Conservation (phyloP, 805 yeast genomes). For the Candida nanaspora region DNA sequence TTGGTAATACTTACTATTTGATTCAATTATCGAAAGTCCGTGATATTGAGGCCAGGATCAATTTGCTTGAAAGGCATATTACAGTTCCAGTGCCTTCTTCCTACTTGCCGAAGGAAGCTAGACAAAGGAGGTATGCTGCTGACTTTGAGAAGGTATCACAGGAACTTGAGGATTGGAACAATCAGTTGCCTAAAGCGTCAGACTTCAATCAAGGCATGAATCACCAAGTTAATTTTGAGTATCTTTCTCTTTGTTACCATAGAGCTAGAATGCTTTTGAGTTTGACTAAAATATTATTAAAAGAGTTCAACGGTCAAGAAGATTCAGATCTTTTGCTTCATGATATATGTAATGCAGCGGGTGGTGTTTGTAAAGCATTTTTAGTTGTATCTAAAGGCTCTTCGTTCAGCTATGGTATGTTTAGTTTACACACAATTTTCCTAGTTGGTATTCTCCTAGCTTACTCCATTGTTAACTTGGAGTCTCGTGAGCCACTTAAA, state of each 20-base stretch:
- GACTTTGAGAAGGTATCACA: slow-evolving; percentile 2
- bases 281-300: slow-evolving; percentile 7
- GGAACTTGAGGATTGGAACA: slow-evolving; percentile 8
- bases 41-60: slow-evolving; percentile 8
- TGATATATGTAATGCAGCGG: slow-evolving; percentile 11
- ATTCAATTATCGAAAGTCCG: slow-evolving; percentile 9
- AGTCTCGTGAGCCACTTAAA: not conserved
- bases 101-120: not conserved
- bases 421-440: slow-evolving; percentile 11
- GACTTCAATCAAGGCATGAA: slow-evolving; percentile 9
- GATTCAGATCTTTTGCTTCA: slow-evolving; percentile 2
- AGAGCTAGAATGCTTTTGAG: slow-evolving; percentile 10
- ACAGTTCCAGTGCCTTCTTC: slow-evolving; percentile 5
- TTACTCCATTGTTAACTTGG: slow-evolving; percentile 9
- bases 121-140: not conserved
- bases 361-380: slow-evolving; percentile 11
- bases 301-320: not conserved
- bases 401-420: slow-evolving; percentile 11
- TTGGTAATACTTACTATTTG: slow-evolving; percentile 7
- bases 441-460: slow-evolving; percentile 11
- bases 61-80: slow-evolving; percentile 4
- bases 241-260: slow-evolving; percentile 9
- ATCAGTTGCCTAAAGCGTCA: slow-evolving; percentile 4
- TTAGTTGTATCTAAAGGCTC: slow-evolving; percentile 7
- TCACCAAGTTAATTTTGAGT: slow-evolving; percentile 8